Base-by-base conservation (phyloP, 2,329 filamentous ascomycete genomes). In the Daldinia sp. region DNA sequence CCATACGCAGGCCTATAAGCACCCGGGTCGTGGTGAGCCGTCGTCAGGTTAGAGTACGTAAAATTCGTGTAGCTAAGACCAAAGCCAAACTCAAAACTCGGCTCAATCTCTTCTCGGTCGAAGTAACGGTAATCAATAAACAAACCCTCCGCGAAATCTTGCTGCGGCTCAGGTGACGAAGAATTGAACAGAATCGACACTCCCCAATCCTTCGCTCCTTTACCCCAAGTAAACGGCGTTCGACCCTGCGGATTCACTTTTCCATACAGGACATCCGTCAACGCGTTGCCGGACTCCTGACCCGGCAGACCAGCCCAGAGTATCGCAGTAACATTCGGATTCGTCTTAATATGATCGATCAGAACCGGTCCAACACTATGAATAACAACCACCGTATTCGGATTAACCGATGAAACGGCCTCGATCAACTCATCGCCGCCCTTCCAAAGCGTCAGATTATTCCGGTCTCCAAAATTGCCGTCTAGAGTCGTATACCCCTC, bases 311-410 rank as follows among this genome's bases (percentile, higher is more conserved):
- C 90, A 13, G 91, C 91, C 84, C 90, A 94, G 2, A 96, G 76
- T 52, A 96, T 92, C 23, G 91, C 93, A 1, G 90, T 92, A 47
- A 96, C 83, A 77, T 96, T 96, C 4, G 53, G 86, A 83, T 79
- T 87, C 86, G 58, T 90, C 77, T 73, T 90, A 86, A 83, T 87
- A 4, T 91, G 85, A n/a, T 88, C 86, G 35, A 97, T 78, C 2
- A 96, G 79, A 2, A 96, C 90, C 0, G 93, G 87, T 0, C 93
- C 93, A 2, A 89, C 86, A 2, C 90, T 92, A 80, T 98, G 94
- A 60, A 98, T 90, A 52, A 97, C 89, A 5, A 97, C 91, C 61
- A 97, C 89, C 13, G 93, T 96, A 82, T 97, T 96, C 78, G 89
- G 87, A 81, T 90, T 93, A 64, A 86, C 76, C 6, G 87, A 82